Evolutionary conservation across 768 basidiomycete genomes (phyloP).

Genomic region (Coprinellus micaceus): DNA sequence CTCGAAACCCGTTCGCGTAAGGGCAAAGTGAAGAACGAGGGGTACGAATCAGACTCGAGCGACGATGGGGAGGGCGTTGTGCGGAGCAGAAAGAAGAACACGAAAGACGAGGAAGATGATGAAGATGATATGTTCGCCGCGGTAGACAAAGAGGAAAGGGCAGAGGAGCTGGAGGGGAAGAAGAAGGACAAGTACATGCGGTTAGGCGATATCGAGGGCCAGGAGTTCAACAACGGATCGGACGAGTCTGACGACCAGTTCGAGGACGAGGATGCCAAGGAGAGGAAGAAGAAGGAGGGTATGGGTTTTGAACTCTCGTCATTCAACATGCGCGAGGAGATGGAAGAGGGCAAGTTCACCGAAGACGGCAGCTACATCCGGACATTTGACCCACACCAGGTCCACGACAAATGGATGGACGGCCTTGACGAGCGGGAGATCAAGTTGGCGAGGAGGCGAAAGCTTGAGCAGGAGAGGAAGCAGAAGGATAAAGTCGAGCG

Average conservation of each 20-base stretch:
- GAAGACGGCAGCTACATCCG: slow-evolving; percentile 88
- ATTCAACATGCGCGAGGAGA: slow-evolving; percentile 99
- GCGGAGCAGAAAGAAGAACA: slow-evolving; percentile 61
- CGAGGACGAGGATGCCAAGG: slow-evolving; percentile 76
- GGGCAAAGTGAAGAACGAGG: slow-evolving; percentile 75
- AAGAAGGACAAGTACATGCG: slow-evolving; percentile 75
- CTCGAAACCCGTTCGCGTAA: slow-evolving; percentile 69
- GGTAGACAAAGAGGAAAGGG: slow-evolving; percentile 55
- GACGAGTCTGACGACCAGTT: slow-evolving; percentile 37
- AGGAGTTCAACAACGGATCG: slow-evolving; percentile 69
- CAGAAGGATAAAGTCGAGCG: slow-evolving; percentile 66
- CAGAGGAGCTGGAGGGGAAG: slow-evolving; percentile 35
- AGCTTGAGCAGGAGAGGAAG: slow-evolving; percentile 69
- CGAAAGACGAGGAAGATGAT: slow-evolving; percentile 48
- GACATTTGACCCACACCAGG: slow-evolving; percentile 82
- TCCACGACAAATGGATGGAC: slow-evolving; percentile 97
- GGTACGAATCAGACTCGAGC: slow-evolving; percentile 92
- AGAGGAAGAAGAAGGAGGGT: slow-evolving; percentile 63
- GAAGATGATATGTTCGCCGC: slow-evolving; percentile 82
- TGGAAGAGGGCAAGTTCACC: slow-evolving; percentile 96
- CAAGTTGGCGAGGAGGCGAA: slow-evolving; percentile 70
- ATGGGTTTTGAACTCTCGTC: slow-evolving; percentile 95
- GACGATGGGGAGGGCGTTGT: slow-evolving; percentile 96
- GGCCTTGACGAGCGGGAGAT: slow-evolving; percentile 82
- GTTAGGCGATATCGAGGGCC: slow-evolving; percentile 94